Conservation (phyloP, 495 filamentous ascomycete species). For the Penicillium fimorum region DNA sequence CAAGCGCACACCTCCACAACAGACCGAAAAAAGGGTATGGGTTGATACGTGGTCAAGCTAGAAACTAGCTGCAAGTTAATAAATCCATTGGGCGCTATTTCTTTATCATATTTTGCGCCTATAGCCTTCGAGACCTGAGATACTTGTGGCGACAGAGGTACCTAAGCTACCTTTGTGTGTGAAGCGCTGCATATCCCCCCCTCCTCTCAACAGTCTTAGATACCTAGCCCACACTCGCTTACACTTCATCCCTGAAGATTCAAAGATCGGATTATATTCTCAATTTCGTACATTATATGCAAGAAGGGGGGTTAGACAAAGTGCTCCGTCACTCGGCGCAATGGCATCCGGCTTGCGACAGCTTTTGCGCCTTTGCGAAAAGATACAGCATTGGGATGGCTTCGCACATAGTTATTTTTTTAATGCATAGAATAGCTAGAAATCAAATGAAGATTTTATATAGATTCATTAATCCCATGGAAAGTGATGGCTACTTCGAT, state of each 20-base stretch:
- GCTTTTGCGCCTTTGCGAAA: conserved; percentile 30
- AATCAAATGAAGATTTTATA: conserved; percentile 1
- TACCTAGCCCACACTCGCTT: neutral
- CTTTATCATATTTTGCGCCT: conserved; percentile 11
- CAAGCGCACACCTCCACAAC: conserved; percentile 18
- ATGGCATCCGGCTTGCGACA: conserved; percentile 31
- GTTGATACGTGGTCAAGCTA: conserved; percentile 12
- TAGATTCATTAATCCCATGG: neutral
- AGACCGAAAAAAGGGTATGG: conserved; percentile 7
- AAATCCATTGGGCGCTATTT: conserved; percentile 13
- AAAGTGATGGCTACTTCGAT: conserved; percentile 26
- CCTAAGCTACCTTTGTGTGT: conserved; percentile 19
- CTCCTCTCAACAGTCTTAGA: neutral
- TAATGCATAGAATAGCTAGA: conserved; percentile 1
- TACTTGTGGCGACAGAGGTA: conserved; percentile 2
- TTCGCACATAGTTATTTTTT: conserved; percentile 5
- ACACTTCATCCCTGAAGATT: neutral
- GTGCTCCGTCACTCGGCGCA: conserved; percentile 27
- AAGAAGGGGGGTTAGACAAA: conserved; percentile 16
- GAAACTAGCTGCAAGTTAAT: conserved; percentile 9
- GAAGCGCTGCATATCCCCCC: conserved; percentile 1
- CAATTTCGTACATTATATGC: neutral
- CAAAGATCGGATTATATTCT: conserved; percentile 4
- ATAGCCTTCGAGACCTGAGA: neutral
- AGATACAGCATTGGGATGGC: neutral